phyloP scores from a whole-genome alignment of 2,329 filamentous ascomycete genomes.

The Ceratocystis eucalypticola region DNA sequence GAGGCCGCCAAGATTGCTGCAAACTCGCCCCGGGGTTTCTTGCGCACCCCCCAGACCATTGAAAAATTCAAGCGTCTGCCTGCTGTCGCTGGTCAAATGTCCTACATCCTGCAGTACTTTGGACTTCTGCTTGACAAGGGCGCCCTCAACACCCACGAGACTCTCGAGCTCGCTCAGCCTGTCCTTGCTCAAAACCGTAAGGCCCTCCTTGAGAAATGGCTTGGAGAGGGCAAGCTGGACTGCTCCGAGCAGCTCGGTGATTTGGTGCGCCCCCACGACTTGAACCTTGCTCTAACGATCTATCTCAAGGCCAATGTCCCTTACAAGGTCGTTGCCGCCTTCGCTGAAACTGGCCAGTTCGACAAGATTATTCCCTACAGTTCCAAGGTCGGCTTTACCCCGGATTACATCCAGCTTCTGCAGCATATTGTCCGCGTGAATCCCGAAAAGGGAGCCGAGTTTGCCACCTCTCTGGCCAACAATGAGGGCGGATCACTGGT shows the following conservation, averaged over 20 bases:
- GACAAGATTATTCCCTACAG: constrained; percentile 93
- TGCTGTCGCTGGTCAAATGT: constrained; percentile 71
- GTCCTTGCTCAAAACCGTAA: constrained; percentile 90
- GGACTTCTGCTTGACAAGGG: constrained; percentile 96
- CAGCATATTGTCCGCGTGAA: constrained; percentile 87
- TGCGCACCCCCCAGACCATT: constrained; percentile 88
- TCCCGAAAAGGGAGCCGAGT: constrained; percentile 87
- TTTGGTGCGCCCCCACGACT: constrained; percentile 76
- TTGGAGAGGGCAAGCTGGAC: constrained; percentile 88
- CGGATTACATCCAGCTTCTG: constrained; percentile 86
- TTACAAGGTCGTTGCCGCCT: constrained; percentile 86
- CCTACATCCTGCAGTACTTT: constrained; percentile 92
- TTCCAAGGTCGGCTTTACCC: constrained; percentile 70
- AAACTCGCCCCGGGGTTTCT: constrained; percentile 88
- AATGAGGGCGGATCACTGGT: constrained; percentile 76
- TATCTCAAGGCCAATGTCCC: constrained; percentile 84
- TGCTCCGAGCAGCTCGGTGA: constrained; percentile 95
- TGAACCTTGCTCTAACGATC: constrained; percentile 73
- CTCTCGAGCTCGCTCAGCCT: constrained; percentile 80
- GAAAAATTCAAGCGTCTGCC: constrained; percentile 87
- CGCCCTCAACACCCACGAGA: constrained; percentile 81
- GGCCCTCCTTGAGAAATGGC: constrained; percentile 94
- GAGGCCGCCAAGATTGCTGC: constrained; percentile 93
- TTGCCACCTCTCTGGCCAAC: constrained; percentile 83
- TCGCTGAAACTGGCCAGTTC: constrained; percentile 91